Percentiles rank a stretch among this genome's conserved stretches.
Conservation (phyloP, 352 stramenopile genomes). For the Phytophthora constricta region DNA sequence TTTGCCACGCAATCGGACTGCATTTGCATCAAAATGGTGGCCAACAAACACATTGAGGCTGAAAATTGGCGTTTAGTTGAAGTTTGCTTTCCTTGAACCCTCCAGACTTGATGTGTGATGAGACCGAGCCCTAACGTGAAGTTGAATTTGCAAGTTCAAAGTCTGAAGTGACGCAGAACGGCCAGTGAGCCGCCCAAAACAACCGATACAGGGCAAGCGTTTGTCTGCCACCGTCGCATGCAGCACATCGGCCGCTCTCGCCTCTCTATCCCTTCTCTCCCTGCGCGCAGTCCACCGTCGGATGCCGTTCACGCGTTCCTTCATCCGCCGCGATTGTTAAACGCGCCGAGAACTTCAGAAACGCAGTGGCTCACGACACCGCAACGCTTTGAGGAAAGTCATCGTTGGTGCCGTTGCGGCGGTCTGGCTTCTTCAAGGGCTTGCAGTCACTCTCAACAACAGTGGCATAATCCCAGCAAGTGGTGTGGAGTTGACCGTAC, state of each 20-base stretch:
- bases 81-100: not conserved
- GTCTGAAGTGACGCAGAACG: not conserved
- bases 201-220: not conserved
- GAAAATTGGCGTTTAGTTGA: constrained; percentile 12
- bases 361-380: not conserved
- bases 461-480: constrained; percentile 6
- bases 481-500: constrained; percentile 3
- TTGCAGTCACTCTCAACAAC: not conserved
- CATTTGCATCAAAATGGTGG: not conserved
- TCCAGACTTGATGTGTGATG: not conserved
- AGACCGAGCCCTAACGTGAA: constrained; percentile 7
- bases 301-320: not conserved
- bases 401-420: not conserved
- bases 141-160: constrained; percentile 44
- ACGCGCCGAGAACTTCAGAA: constrained; percentile 1
- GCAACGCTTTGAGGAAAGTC: not conserved
- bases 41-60: not conserved
- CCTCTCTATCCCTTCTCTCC: not conserved
- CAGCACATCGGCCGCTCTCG: not conserved
- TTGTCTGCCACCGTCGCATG: not conserved
- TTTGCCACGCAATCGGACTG: not conserved
- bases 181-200: not conserved
- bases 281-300: not conserved
- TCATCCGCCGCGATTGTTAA: not conserved
- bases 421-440: not conserved